A percentile compares a stretch with the other conserved stretches of the same genome.
phyloP scores from a whole-genome alignment of 2,329 filamentous ascomycete genomes.

The Ceratocystiopsis minuta region DNA sequence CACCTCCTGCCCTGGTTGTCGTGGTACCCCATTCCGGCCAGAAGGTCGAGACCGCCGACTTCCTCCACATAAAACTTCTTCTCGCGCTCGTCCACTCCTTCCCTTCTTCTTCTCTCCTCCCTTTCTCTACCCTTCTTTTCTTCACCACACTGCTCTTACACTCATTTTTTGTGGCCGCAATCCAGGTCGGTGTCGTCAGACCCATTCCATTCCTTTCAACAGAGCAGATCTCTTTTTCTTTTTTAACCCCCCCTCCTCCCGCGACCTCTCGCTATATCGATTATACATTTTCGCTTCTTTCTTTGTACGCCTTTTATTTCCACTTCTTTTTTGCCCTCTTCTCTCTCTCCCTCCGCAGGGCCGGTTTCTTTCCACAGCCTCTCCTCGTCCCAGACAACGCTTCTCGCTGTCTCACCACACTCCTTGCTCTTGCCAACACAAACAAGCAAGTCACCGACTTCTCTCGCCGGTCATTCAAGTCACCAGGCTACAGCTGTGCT shows the following conservation, averaged over 20 bases:
- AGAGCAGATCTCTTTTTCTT: constrained; percentile 1
- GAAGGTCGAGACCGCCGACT: too few relatives aligned
- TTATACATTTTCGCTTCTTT: too few relatives aligned
- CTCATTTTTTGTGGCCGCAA: constrained; percentile 5
- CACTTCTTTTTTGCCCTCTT: neutral
- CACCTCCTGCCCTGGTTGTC: too few relatives aligned
- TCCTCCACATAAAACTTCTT: neutral
- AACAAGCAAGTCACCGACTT: neutral
- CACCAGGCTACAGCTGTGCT: constrained; percentile 12
- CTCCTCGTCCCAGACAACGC: too few relatives aligned
- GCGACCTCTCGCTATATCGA: neutral
- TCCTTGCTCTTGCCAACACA: neutral
- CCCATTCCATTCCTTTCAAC: constrained; percentile 6
- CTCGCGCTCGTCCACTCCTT: neutral
- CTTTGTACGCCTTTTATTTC: neutral
- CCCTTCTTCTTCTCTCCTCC: neutral
- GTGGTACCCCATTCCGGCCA: too few relatives aligned
- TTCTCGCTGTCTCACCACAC: constrained; percentile 11
- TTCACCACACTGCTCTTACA: constrained; percentile 5
- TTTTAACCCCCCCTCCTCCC: neutral
- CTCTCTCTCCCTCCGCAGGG: constrained; percentile 4
- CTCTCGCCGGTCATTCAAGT: constrained; percentile 11
- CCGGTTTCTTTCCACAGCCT: neutral
- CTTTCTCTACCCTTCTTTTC: constrained; percentile 1
- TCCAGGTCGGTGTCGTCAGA: constrained; percentile 7